Base-by-base conservation (phyloP, 345 rosid species). In the Pugionium dolabratum region DNA sequence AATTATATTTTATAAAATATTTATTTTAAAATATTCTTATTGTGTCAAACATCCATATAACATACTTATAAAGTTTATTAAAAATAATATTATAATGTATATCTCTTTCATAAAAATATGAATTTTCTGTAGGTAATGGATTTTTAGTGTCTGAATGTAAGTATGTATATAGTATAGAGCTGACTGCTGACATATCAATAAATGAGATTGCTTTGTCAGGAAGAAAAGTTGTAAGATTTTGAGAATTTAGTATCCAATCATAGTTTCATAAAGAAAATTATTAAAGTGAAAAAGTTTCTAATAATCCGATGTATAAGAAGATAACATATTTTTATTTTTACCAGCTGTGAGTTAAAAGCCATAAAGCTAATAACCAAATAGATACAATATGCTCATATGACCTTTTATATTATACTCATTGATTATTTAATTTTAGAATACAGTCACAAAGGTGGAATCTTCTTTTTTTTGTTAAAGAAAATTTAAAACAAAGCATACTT, bases 181-280 rank as follows among this genome's bases (percentile, higher is more conserved):
- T 18, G 36, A 34, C 3, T 2, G 37, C 67, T 8, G 40, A 52
- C 54, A 28, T 8, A 60, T 18, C 32, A 43, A 50, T 35, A 5
- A 41, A 69, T 43, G 53, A 35, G 44, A 70, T 43, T 11, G 68
- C 48, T 45, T 44, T 61, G 68, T 70, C 62, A 70, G 68, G 62
- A 45, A 54, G 48, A 70, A 53, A 70, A 71, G 56, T 57, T 62
- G 75, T 46, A 53, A 36, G 53, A 44, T 37, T 71, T 32, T 37
- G 49, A 18, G 60, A 70, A 29, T 47, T 45, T 62, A 36, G 69
- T 30, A 43, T 37, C 50, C 50, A 62, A 54, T 62, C 57, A 46
- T 62, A 37, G 63, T 46, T 54, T 62, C 69, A 7, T 27, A 62
- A 54, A 62, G 39, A 1, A 52, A 70, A 45, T 45, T 70, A 62